Conservation (phyloP, 805 yeast genomes). For the Groenewaldozyma tartarivorans region DNA sequence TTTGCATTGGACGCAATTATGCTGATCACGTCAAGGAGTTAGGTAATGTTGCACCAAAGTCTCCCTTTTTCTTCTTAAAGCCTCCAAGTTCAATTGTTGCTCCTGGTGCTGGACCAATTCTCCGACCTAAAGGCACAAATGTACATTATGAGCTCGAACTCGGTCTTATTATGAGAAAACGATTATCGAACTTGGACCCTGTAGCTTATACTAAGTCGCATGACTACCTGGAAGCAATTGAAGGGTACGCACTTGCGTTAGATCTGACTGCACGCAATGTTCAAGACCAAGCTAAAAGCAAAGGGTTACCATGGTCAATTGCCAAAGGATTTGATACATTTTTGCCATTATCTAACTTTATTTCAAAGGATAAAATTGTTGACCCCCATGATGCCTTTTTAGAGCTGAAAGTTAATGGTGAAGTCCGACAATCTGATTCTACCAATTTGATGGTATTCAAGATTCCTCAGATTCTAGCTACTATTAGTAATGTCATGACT, state of each 20-base stretch:
- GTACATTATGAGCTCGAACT: slow-evolving; percentile 93
- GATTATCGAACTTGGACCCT: slow-evolving; percentile 52
- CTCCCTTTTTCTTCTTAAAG: slow-evolving; percentile 88
- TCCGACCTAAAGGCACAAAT: slow-evolving; percentile 68
- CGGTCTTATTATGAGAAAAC: slow-evolving; percentile 64
- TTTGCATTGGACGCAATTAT: slow-evolving; percentile 94
- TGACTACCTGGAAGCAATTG: slow-evolving; percentile 70
- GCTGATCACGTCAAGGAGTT: slow-evolving; percentile 93
- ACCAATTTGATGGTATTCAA: slow-evolving; percentile 83
- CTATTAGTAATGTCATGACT: slow-evolving; percentile 85
- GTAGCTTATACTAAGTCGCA: slow-evolving; percentile 40
- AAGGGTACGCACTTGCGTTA: slow-evolving; percentile 80
- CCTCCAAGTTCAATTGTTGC: slow-evolving; percentile 72
- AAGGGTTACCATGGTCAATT: slow-evolving; percentile 94
- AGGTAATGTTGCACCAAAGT: slow-evolving; percentile 68
- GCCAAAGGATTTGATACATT: slow-evolving; percentile 97
- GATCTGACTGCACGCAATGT: slow-evolving; percentile 95
- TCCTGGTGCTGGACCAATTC: slow-evolving; percentile 63
- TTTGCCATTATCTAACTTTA: slow-evolving; percentile 70
- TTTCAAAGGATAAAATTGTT: slow-evolving; percentile 54
- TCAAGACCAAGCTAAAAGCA: slow-evolving; percentile 86
- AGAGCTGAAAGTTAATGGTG: slow-evolving; percentile 60
- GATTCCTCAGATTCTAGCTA: slow-evolving; percentile 66
- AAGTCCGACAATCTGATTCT: slow-evolving; percentile 55
- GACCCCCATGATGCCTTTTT: slow-evolving; percentile 67